Evolutionary conservation across 768 basidiomycete genomes (phyloP), one percentile per base, ranked within the genome.

Genomic region (Agaricus blazei): DNA sequence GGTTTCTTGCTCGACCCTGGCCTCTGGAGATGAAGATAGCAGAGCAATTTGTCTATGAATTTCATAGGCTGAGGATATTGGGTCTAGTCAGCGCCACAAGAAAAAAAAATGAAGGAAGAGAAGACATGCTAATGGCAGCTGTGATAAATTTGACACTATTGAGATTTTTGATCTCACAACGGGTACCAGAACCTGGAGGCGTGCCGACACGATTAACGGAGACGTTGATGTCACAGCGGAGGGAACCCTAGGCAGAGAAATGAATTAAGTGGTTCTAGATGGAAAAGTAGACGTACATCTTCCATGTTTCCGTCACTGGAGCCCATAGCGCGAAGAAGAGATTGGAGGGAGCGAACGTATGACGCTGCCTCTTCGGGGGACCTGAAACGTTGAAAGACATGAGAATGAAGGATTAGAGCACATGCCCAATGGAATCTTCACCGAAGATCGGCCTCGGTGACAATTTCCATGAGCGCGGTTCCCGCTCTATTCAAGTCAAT

Each of bases 231-330:
- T 99, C 97, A 59, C 94, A 95, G 40, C 97, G 79, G 31, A 98
- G 75, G 5, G 95, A 98, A 1, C 96, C 96, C 94, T 97, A 52
- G 31, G 26, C 11, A 38, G 36, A 41, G 23, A 54, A 29, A 54
- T 38, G 59, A 24, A 23, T 46, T 29, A 3, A 29, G 11, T 24
- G n/a, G 19, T 5, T 34, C 41, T 23, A 38, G 54, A 44, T 14
- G 29, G n/a, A 41, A 41, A 4, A 19, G 40, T n/a, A 31, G n/a
- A 63, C 70, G 46, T 62, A 91, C 96, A 68, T 93, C 86, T 62
- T 99, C 97, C 97, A 98, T 98, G 64, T 95, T 95, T 1, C 92
- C 94, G 66, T 96, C 93, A 59, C 93, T 93, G 0, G 91, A 85
- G 0, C 92, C 93, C 3, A 96, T 76, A 14, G 90, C 79, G 15